phyloP scores from a whole-genome alignment of 75 land plant genomes.

The Adiantum capillusveneris region DNA sequence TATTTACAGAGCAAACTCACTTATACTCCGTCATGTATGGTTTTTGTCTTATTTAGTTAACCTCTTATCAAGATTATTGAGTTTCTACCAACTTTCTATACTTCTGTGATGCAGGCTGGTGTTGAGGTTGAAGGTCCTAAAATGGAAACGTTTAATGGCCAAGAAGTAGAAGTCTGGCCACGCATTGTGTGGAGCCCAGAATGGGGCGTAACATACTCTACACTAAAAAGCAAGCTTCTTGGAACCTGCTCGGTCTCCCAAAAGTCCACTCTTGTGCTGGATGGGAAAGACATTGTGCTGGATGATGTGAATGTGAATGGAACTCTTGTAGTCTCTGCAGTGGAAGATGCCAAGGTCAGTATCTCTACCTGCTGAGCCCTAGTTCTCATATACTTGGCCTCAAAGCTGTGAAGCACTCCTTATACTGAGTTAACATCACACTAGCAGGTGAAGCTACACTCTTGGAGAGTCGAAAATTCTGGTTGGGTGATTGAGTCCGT shows the following conservation, averaged over 20 bases:
- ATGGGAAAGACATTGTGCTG: conserved; percentile 43
- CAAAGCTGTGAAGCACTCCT: neutral
- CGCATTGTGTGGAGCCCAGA: conserved; percentile 86
- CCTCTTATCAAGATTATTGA: neutral
- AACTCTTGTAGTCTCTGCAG: conserved; percentile 47
- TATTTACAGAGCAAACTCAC: conserved; percentile 76
- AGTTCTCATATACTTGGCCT: neutral
- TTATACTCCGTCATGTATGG: conserved; percentile 72
- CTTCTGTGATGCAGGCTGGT: conserved; percentile 52
- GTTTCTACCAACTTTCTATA: neutral
- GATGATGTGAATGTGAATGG: conserved; percentile 66
- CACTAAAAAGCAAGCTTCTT: conserved; percentile 51
- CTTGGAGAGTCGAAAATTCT: conserved; percentile 44
- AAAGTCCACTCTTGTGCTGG: conserved; percentile 59
- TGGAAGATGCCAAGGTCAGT: conserved; percentile 64
- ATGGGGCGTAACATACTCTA: conserved; percentile 76
- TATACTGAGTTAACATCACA: too few relatives aligned
- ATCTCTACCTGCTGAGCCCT: neutral
- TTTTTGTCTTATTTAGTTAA: neutral
- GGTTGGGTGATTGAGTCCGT: conserved; percentile 61
- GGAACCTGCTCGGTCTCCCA: conserved; percentile 55
- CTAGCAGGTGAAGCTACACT: conserved; percentile 49
- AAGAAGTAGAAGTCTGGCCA: conserved; percentile 96
- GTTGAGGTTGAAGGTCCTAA: conserved; percentile 60
- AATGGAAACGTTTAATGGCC: conserved; percentile 61